These are phyloP conservation scores for Populus tomentosa DNA, from an alignment of 441 rosid genomes.

Conservation along the genomic window DNA sequence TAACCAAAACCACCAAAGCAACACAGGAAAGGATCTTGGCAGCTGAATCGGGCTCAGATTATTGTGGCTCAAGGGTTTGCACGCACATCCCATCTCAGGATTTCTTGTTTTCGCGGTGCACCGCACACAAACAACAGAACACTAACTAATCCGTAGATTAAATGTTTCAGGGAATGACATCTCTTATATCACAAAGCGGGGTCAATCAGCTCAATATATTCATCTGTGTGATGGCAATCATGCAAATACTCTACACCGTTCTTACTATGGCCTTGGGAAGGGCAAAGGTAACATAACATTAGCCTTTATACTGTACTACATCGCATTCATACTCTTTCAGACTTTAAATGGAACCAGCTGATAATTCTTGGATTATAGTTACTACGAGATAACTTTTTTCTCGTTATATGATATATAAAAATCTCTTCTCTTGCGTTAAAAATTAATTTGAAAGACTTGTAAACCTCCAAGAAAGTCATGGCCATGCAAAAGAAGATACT, in stretches of 20 bases:
- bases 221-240: conserved; percentile 54
- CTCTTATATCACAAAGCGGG: conserved; percentile 47
- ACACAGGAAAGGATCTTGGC: conserved; percentile 41
- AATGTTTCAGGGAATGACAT: conserved; percentile 30
- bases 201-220: conserved; percentile 60
- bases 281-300: conserved; percentile 55
- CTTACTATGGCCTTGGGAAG: conserved; percentile 44
- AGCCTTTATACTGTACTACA: too few species aligned
- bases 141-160: too few species aligned
- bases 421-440: too few species aligned
- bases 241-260: conserved; percentile 51
- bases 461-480: too few species aligned
- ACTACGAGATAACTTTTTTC: too few species aligned
- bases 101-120: too few species aligned
- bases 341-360: background rate
- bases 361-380: too few species aligned
- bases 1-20: background rate
- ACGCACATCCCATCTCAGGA: background rate
- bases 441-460: background rate
- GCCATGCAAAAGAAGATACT: background rate
- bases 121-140: too few species aligned
- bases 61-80: conserved; percentile 31
- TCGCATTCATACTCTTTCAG: background rate
- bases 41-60: conserved; percentile 22
- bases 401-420: too few species aligned